Evolutionary conservation across 2,329 filamentous ascomycete genomes (phyloP), one percentile per base, ranked within the genome.

Genomic region (Fonsecaea erecta): DNA sequence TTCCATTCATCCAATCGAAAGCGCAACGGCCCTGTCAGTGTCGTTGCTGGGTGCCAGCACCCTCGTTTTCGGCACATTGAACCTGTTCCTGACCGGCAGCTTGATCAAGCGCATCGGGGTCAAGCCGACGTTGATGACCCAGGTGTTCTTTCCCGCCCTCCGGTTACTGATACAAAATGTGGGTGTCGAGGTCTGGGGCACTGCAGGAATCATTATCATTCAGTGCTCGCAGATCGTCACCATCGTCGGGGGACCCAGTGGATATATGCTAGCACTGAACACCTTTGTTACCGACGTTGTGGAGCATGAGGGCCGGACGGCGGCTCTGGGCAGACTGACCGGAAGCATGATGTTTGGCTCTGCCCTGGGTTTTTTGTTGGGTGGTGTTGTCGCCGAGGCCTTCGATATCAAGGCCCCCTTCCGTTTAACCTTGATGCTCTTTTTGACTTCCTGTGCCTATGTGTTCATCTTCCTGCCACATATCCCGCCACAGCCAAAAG

Each of bases 241-340:
- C 0, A 79, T 91, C 16, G 69, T 91, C 1, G 89, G 89, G 0
- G 89, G 89, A 0, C 89, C 89, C 0, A 84, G 85, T 0, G 89
- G 89, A 0, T 91, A 90, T 71, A 83, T 91, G 8, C 81, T 91
- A 3, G 84, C 88, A 0, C 79, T 90, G 24, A 91, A 91, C 70
- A 87, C 88, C 12, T 86, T 89, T 52, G 86, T 88, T 0, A 84
- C 88, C 1, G 88, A 91, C 73, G 78, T 90, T 1, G 85, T 89
- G 0, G 80, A 84, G 43, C 83, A 87, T 0, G 77, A 82, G 21
- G 79, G 85, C 60, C 80, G 89, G 2, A 92, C 89, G 0, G 85
- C 82, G 0, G 84, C 88, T 0, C 85, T 91, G 64, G 89, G 89
- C 0, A 80, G 84, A 69, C 77, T 92, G 0, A 86, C 89, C 68